Percentiles rank a stretch among this genome's conserved stretches.
Conservation (phyloP, 306 rosid species). For the Glycyrrhiza uralensis region DNA sequence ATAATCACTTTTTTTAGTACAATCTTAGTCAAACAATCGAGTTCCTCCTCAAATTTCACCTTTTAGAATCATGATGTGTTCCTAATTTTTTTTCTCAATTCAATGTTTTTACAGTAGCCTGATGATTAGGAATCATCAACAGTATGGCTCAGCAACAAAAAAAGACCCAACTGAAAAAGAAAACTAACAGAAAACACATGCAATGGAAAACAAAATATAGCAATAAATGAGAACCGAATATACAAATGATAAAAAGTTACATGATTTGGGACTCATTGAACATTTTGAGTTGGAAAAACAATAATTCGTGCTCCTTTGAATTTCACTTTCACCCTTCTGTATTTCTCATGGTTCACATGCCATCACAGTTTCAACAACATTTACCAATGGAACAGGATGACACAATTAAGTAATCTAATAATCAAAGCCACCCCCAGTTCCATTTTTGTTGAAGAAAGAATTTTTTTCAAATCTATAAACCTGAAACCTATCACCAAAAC, state of each 20-base stretch:
- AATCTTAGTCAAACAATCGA: too few species aligned
- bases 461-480: background rate
- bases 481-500: background rate
- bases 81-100: too few species aligned
- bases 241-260: background rate
- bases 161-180: background rate
- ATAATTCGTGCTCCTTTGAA: background rate
- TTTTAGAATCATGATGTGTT: too few species aligned
- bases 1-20: too few species aligned
- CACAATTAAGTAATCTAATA: background rate
- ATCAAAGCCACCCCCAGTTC: conserved; percentile 10
- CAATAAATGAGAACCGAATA: background rate
- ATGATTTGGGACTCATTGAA: background rate
- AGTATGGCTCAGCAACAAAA: background rate
- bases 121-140: background rate
- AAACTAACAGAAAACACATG: background rate
- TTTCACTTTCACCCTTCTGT: conserved; percentile 1
- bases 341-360: background rate
- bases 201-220: background rate
- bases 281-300: background rate
- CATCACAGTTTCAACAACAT: conserved; percentile 8
- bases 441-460: conserved; percentile 2
- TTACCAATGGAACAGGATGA: conserved; percentile 9
- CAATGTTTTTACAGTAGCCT: background rate
- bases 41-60: too few species aligned